Evolutionary conservation across 805 yeast genomes (phyloP), one percentile per base, ranked within the genome.

Genomic region (Lipomyces mesembrius): DNA sequence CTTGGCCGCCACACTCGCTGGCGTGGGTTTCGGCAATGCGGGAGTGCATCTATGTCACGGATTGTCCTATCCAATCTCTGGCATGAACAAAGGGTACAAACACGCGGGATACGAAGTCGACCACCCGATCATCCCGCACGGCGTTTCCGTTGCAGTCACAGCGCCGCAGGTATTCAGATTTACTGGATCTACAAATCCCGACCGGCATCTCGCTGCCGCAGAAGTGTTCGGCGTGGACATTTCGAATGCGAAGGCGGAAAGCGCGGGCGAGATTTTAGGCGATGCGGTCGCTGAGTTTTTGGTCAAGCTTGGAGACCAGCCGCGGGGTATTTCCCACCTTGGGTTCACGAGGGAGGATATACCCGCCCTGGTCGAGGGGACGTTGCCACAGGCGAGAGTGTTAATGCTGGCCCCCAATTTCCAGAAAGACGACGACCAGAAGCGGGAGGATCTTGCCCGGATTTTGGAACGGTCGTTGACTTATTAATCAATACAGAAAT

Each of bases 21-120:
- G 83, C 22, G 77, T 81, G 63, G 83, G 83, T 29, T 81, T 81
- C 71, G 83, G 82, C 55, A 81, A 81, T 61, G 83, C 83, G 27
- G 80, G 83, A 61, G 80, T 81, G 65, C 80, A 81, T 74, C 72
- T 81, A 64, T 77, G 83, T 76, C 78, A 77, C 71, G 80, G 83
- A 67, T 72, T 82, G 61, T 77, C 83, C 60, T 79, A 79, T 62
- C 81, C 81, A 22, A 70, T 79, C 34, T 76, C 79, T 3, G 76
- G 79, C 14, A 79, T 79, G 74, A 79, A 79, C 71, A 75, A 73
- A 58, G 73, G 74, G 7, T 79, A 79, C 71, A 73, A 72, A 66
- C 81, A 79, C 63, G 71, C 74, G 11, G 80, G 79, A 37, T 79
- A 78, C 71, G 74, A 71, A 67, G 82, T 76, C 57, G 83, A 75